Percentiles rank a stretch among this genome's conserved stretches.
phyloP scores from a whole-genome alignment of 179 eudicot genomes.

The Beta macrorhiza region DNA sequence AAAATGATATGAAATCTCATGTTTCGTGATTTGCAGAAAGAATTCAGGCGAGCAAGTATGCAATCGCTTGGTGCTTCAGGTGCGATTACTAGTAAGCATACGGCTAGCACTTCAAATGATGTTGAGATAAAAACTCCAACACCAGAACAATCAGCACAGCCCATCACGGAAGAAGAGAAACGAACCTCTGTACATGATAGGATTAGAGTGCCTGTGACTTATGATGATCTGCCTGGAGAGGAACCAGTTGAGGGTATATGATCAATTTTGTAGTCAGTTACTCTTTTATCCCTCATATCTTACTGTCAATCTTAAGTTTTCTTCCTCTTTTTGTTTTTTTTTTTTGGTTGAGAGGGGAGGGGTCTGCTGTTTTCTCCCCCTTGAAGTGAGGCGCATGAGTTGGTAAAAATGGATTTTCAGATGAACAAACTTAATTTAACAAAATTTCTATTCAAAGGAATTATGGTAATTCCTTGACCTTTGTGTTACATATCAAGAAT shows the following conservation, averaged over 20 bases:
- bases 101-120: neutral
- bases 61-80: conserved; percentile 5
- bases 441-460: too few relatives aligned
- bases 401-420: too few relatives aligned
- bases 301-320: too few relatives aligned
- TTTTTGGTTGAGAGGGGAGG: too few relatives aligned
- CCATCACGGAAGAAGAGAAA: neutral
- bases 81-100: conserved; percentile 13
- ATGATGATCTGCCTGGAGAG: conserved; percentile 14
- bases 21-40: conserved; percentile 48
- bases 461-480: too few relatives aligned
- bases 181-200: conserved; percentile 11
- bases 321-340: too few relatives aligned
- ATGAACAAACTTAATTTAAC: too few relatives aligned
- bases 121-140: neutral
- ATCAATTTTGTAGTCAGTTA: neutral
- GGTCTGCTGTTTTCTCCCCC: too few relatives aligned
- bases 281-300: too few relatives aligned
- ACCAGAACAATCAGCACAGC: conserved; percentile 2
- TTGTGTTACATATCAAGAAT: too few relatives aligned
- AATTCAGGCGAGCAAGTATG: conserved; percentile 43
- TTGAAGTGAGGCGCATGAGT: too few relatives aligned
- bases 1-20: neutral
- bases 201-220: conserved; percentile 17
- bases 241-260: neutral